Base-by-base conservation (phyloP, 164 flowering plant genomes). In the Piper longum region DNA sequence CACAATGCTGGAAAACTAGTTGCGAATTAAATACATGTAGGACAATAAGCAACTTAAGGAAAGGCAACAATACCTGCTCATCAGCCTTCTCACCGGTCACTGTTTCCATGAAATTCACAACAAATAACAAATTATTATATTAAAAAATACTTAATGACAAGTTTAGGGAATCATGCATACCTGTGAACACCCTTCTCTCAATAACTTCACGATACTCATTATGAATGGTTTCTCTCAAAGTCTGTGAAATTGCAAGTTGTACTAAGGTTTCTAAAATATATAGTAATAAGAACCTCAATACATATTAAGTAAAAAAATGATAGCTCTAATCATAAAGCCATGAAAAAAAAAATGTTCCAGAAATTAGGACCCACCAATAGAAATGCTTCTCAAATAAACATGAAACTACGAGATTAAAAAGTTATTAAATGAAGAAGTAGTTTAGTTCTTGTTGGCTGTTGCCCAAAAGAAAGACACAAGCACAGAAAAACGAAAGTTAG, bases 141-240 rank as follows among this genome's bases (percentile, higher is more conserved):
- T 52, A 58, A 69, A 43, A n/a, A 55, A 12, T 52, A 62, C 55
- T 26, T n/a, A 56, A 56, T 56, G 58, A 39, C 61, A 59, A 56
- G 59, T 16, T 26, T 42, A 17, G 39, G 39, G 41, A 16, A 39
- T 19, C 39, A 39, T 3, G 16, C 4, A 39, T 0, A 88, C 96
- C 96, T 81, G 96, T 89, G 72, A 67, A 89, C 48, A 89, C 88
- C 63, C 96, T 85, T 62, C 96, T 82, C 71, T 83, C 95, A 60
- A 89, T 85, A 51, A 87, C 91, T 62, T 87, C 95, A 48, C 95
- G 86, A 60, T 89, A 81, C 68, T 89, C 95, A 72, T 85, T 83
- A 63, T 82, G 95, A 54, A 87, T 84, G 64, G 36, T 80, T 69
- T 85, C 81, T 67, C 95, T 79, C 11, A 88, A 72, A 58, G 63